phyloP scores from a whole-genome alignment of 2,329 filamentous ascomycete genomes.

The Leptographium procerum region DNA sequence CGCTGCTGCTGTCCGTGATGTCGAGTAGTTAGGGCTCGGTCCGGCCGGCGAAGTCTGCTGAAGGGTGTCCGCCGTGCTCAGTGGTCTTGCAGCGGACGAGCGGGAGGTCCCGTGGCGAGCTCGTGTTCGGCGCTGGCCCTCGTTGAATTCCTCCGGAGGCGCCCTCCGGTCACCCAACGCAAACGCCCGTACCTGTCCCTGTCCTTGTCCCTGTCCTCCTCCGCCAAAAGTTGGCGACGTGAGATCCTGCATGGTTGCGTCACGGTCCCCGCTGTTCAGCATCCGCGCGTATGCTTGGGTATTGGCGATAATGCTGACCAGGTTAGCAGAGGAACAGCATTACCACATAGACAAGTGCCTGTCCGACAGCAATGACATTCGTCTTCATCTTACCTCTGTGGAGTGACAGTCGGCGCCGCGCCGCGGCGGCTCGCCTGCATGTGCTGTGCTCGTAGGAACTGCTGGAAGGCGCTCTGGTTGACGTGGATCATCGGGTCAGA shows the following conservation, averaged over 20 bases:
- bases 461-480: neutral
- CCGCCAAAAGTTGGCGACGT: neutral
- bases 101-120: slow-evolving; percentile 14
- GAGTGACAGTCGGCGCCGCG: neutral
- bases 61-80: neutral
- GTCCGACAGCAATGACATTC: neutral
- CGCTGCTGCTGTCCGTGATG: neutral
- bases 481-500: slow-evolving; percentile 27
- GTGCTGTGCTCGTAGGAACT: slow-evolving; percentile 1
- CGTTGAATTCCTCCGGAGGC: slow-evolving; percentile 14
- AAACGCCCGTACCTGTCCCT: slow-evolving; percentile 6
- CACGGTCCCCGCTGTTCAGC: neutral
- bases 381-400: neutral
- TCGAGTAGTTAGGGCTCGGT: neutral
- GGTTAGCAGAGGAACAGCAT: neutral
- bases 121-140: slow-evolving; percentile 16
- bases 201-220: neutral
- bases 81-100: neutral
- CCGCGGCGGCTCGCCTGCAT: neutral
- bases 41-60: neutral
- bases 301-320: neutral
- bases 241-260: neutral
- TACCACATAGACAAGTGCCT: too few species aligned
- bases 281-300: neutral
- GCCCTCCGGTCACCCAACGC: slow-evolving; percentile 15